Conservation (phyloP, 208 protist genomes). For the Trypanosoma lewisi region DNA sequence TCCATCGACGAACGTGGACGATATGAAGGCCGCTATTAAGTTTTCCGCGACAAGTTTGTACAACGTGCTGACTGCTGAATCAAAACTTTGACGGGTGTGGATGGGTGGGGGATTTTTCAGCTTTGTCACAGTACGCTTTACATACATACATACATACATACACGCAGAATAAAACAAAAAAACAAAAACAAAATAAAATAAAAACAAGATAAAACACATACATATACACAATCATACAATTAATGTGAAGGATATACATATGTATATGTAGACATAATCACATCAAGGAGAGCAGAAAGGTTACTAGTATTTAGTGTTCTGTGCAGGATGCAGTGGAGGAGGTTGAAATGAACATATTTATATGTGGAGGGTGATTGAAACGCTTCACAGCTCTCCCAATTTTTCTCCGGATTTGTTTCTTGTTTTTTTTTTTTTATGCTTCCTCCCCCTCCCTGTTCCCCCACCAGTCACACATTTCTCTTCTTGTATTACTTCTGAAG, state of each 20-base stretch:
- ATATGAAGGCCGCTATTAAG: slow-evolving; percentile 43
- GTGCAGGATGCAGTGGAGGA: no score
- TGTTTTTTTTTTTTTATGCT: slow-evolving; percentile 9
- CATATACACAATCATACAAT: no score
- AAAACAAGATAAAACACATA: slow-evolving; percentile 3
- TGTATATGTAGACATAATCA: no score
- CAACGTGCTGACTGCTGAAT: not conserved
- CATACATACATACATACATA: no score
- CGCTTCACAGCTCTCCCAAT: not conserved
- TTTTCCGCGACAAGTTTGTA: slow-evolving; percentile 11
- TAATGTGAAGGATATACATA: no score
- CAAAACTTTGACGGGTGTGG: not conserved
- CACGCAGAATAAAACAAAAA: no score
- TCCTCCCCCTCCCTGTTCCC: no score
- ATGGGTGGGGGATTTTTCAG: not conserved
- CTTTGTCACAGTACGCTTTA: not conserved
- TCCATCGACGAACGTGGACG: slow-evolving; percentile 59
- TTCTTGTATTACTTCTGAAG: not conserved
- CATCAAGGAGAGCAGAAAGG: no score
- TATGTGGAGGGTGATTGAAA: no score
- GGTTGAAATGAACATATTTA: no score
- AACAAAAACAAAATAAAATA: slow-evolving; percentile 12
- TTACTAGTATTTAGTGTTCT: no score
- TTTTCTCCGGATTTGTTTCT: not conserved
- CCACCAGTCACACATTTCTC: no score